Base-by-base conservation (phyloP, 139 green algal genomes). In the Ostreobium quekettii region DNA sequence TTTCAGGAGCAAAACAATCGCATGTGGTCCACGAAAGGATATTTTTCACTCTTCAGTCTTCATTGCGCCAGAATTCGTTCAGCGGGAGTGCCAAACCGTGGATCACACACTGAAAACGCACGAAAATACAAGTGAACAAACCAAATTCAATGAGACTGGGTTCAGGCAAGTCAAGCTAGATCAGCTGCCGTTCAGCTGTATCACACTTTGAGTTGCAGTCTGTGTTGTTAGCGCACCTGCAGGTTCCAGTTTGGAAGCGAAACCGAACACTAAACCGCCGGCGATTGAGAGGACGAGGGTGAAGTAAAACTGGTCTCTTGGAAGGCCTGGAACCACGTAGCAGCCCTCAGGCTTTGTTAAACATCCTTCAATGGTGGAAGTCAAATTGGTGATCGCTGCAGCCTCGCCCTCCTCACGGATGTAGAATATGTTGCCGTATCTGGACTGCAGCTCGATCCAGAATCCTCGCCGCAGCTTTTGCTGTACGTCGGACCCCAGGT, bases 361-460 rank as follows among this genome's bases (percentile, higher is more conserved):
- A 74, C 86, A 92, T 30, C 66, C 62, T 33, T 70, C 26, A 24
- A 60, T 15, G 5, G 36, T 24, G n/a, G 48, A 22, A 5, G 47
- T 19, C 11, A 66, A 48, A 19, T 33, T 30, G 24, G 19, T n/a
- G 6, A 66, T 30, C 11, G 59, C 59, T 19, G 59, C 19, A 15
- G 30, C 28, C 30, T 66, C 59, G 22, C 46, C 53, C 35, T 81
- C 3, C 19, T 91, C 83, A 3, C 85, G 57, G 26, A 92, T 74
- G 64, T 76, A 85, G 68, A 90, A 92, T 60, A 90, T 72, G 82
- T 92, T 92, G 48, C 86, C 86, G 60, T 75, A 90, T 29, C 84
- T 68, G 2, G 64, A 71, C 66, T 90, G 75, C 36, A 90, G 73
- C 67, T 92, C 86, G 0, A 76, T 77, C 71, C 86, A 90, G 73